Evolutionary conservation across 2,329 filamentous ascomycete genomes (phyloP).

Genomic region (Cercospora sp.): DNA sequence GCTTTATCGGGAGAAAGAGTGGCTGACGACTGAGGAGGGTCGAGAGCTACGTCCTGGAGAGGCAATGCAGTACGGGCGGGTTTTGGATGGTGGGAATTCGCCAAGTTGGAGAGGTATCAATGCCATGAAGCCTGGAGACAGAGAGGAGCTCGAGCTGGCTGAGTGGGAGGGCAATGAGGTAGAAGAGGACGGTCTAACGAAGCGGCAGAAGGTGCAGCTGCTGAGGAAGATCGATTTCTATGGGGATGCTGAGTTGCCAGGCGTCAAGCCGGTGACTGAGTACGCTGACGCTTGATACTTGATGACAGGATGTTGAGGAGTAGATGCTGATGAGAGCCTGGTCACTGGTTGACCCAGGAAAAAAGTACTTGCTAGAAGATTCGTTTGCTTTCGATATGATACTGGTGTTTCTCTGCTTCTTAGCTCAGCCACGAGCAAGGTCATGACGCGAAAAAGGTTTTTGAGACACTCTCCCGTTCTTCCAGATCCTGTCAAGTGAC

Average conservation of each 20-base stretch:
- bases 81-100: not conserved
- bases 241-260: not conserved
- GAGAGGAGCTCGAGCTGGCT: not conserved
- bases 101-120: not conserved
- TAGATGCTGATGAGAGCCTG: not conserved
- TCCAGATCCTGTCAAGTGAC: no score
- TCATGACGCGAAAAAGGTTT: not conserved
- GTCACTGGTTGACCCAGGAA: not conserved
- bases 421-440: not conserved
- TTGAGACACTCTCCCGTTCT: not conserved
- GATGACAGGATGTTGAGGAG: not conserved
- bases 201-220: not conserved
- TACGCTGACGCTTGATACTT: not conserved
- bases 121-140: not conserved
- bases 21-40: not conserved
- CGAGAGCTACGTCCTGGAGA: not conserved
- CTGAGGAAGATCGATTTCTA: not conserved
- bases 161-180: not conserved
- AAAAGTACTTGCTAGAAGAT: not conserved
- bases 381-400: not conserved
- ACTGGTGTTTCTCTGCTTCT: not conserved
- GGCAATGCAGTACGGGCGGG: not conserved
- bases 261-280: not conserved
- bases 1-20: not conserved
- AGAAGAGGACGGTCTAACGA: not conserved